These are phyloP conservation scores for Begonia loranthoides DNA, from an alignment of 306 rosid genomes.

Conservation along the genomic window DNA sequence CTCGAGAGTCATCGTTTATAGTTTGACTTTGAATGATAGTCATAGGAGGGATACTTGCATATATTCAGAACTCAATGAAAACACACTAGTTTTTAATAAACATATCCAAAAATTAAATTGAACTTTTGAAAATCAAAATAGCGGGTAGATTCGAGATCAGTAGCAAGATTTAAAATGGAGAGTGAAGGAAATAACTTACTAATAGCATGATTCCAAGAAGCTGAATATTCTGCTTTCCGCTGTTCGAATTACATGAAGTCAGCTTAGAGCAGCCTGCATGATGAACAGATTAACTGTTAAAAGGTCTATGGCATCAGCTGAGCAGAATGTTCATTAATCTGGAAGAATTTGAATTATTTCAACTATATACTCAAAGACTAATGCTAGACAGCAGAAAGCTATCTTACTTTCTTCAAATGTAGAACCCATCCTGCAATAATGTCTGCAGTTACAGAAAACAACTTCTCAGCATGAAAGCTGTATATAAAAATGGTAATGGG, in stretches of 20 bases:
- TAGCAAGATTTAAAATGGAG: no score
- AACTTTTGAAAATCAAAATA: no score
- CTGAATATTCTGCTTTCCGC: constrained; percentile 59
- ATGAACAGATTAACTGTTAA: constrained; percentile 9
- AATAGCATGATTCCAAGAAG: constrained; percentile 77
- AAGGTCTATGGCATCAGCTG: no score
- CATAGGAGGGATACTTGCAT: no score
- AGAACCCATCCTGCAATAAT: constrained; percentile 90
- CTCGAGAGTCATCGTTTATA: background rate
- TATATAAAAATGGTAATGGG: no score
- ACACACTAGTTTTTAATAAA: no score
- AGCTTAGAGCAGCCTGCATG: constrained; percentile 77
- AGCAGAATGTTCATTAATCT: no score
- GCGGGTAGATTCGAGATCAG: no score
- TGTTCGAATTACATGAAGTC: constrained; percentile 67
- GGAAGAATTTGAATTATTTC: background rate
- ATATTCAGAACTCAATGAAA: no score
- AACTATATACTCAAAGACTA: background rate
- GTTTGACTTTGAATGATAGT: no score
- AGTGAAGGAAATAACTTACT: constrained; percentile 65
- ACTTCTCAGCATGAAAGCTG: constrained; percentile 5
- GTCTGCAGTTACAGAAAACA: constrained; percentile 36
- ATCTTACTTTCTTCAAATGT: constrained; percentile 65
- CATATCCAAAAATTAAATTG: no score
- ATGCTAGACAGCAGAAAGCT: no score